Conservation (phyloP, 2,329 filamentous ascomycete genomes). For the Stachybotrys echinatus region DNA sequence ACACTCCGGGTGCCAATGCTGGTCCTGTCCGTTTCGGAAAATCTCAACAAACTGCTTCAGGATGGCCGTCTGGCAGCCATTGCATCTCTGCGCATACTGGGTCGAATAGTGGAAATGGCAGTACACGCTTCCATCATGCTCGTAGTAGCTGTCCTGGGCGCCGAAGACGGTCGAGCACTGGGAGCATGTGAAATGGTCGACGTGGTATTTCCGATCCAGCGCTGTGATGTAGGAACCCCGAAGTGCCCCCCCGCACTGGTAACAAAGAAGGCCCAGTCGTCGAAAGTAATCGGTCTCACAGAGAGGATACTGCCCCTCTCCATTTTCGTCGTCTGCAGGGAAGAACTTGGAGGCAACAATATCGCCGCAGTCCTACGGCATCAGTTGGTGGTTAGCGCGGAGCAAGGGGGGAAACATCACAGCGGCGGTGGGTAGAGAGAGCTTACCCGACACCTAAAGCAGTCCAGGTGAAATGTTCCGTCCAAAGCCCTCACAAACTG, state of each 20-base stretch:
- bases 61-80: constrained; percentile 94
- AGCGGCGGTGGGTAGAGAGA: background rate
- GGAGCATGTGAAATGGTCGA: constrained; percentile 98
- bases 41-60: constrained; percentile 99
- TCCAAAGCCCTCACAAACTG: constrained; percentile 94
- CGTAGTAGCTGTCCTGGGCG: constrained; percentile 97
- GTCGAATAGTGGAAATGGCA: constrained; percentile 99
- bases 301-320: constrained; percentile 81
- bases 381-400: constrained; percentile 6
- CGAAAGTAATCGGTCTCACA: constrained; percentile 98
- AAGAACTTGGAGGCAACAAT: constrained; percentile 99
- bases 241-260: constrained; percentile 85
- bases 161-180: constrained; percentile 97
- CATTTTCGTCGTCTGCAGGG: constrained; percentile 86
- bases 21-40: constrained; percentile 94
- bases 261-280: constrained; percentile 83
- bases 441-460: constrained; percentile 88
- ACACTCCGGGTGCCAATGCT: constrained; percentile 99
- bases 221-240: constrained; percentile 98
- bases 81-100: constrained; percentile 91
- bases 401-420: constrained; percentile 1
- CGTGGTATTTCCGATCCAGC: constrained; percentile 95
- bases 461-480: constrained; percentile 93
- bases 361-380: constrained; percentile 81
- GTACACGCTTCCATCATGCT: constrained; percentile 93